Evolutionary conservation across 305 asterid genomes (phyloP).

Genomic region (Caryopteris hybrid): DNA sequence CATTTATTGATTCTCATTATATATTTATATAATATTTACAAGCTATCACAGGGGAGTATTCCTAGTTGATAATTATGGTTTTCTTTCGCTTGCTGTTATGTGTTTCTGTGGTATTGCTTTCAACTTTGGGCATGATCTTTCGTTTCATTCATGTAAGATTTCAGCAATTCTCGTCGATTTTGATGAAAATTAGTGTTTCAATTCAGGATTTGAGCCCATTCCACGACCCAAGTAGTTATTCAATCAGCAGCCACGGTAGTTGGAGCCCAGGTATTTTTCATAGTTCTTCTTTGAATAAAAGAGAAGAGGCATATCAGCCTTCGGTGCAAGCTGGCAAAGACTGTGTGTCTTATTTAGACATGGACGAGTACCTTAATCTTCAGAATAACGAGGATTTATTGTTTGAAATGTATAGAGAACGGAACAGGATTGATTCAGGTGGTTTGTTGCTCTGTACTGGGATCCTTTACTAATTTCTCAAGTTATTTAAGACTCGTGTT

Average conservation of each 20-base stretch:
- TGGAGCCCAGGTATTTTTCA: slow-evolving; percentile 42
- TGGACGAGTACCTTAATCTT: slow-evolving; percentile 48
- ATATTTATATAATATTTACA: no score
- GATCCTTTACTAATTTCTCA: slow-evolving; percentile 23
- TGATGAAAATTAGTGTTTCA: slow-evolving; percentile 10
- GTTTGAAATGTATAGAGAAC: slow-evolving; percentile 63
- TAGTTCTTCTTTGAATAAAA: slow-evolving; percentile 8
- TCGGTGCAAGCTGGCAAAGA: neutral
- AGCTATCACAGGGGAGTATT: no score
- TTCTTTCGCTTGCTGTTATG: neutral
- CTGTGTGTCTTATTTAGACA: slow-evolving; percentile 38
- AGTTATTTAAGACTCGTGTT: neutral
- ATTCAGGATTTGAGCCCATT: slow-evolving; percentile 33
- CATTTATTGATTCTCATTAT: no score
- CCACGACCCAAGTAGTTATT: slow-evolving; percentile 32
- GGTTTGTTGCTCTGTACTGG: slow-evolving; percentile 62
- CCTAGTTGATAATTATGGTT: no score
- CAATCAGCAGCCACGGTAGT: slow-evolving; percentile 63
- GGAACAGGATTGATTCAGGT: slow-evolving; percentile 59
- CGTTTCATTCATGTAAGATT: neutral
- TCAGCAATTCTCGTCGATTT: neutral
- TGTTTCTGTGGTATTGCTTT: neutral
- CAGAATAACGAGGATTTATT: slow-evolving; percentile 51
- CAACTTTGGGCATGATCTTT: neutral
- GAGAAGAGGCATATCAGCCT: slow-evolving; percentile 20